Evolutionary conservation across 108 stramenopile species (phyloP).

Genomic region (Nitzschia sp.): DNA sequence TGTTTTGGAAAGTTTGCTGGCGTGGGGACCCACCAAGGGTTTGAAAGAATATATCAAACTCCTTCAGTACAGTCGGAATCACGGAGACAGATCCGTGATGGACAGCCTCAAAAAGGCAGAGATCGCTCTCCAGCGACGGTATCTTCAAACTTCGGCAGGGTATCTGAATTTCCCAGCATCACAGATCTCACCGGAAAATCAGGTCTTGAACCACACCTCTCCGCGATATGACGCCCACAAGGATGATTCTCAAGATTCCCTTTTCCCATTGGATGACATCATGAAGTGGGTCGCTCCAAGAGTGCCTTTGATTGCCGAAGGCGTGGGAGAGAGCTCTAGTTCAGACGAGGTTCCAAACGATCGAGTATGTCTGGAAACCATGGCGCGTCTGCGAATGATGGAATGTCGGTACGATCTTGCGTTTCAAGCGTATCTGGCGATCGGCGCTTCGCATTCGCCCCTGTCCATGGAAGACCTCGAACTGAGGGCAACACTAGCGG

Average conservation of each 20-base stretch:
- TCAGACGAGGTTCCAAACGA: neutral
- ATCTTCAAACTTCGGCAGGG: constrained; percentile 31
- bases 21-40: constrained; percentile 75
- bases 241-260: constrained; percentile 30
- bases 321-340: neutral
- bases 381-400: constrained; percentile 75
- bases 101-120: constrained; percentile 13
- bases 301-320: constrained; percentile 19
- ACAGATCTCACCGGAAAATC: neutral
- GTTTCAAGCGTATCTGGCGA: constrained; percentile 57
- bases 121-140: constrained; percentile 28
- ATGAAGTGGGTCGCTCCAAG: constrained; percentile 12
- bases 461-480: constrained; percentile 50
- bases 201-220: neutral
- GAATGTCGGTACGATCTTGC: constrained; percentile 61
- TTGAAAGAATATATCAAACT: constrained; percentile 65
- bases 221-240: constrained; percentile 22
- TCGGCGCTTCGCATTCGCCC: constrained; percentile 56
- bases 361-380: constrained; percentile 46
- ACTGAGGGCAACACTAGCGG: constrained; percentile 32
- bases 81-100: constrained; percentile 15
- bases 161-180: constrained; percentile 36
- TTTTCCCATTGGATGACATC: constrained; percentile 9
- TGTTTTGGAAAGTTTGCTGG: constrained; percentile 61
- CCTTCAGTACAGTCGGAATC: constrained; percentile 34